Conservation (phyloP, 257 asterid species). For the Pogostemon cablin region DNA sequence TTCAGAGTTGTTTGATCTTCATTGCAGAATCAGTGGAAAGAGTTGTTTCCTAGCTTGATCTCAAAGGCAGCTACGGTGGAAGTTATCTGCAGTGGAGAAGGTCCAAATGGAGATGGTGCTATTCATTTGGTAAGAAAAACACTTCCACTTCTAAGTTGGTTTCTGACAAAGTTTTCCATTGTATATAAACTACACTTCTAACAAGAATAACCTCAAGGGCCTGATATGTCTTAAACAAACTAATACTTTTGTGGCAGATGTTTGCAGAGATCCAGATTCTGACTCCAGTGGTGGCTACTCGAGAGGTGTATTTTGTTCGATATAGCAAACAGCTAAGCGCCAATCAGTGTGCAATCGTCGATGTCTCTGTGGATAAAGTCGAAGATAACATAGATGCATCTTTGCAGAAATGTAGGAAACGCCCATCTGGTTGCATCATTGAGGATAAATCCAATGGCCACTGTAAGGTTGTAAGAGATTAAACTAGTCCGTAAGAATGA, state of each 20-base stretch:
- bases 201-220: neutral
- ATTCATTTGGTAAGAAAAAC: conserved; percentile 62
- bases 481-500: neutral
- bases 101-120: conserved; percentile 61
- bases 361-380: conserved; percentile 68
- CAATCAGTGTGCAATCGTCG: conserved; percentile 81
- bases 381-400: conserved; percentile 65
- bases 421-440: conserved; percentile 90
- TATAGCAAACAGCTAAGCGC: conserved; percentile 59
- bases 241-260: conserved; percentile 48
- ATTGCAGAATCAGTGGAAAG: conserved; percentile 77
- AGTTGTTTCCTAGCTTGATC: conserved; percentile 74
- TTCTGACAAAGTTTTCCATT: no score
- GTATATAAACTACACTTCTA: no score
- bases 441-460: conserved; percentile 79
- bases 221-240: neutral
- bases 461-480: conserved; percentile 65
- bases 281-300: conserved; percentile 77
- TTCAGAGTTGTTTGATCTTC: neutral
- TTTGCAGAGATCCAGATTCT: conserved; percentile 88
- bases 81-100: conserved; percentile 70
- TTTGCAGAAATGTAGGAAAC: conserved; percentile 65
- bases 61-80: conserved; percentile 72
- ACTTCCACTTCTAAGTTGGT: neutral
- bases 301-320: conserved; percentile 77